Evolutionary conservation across 2,329 filamentous ascomycete species (phyloP).

Genomic region (Emmonsia crescens): DNA sequence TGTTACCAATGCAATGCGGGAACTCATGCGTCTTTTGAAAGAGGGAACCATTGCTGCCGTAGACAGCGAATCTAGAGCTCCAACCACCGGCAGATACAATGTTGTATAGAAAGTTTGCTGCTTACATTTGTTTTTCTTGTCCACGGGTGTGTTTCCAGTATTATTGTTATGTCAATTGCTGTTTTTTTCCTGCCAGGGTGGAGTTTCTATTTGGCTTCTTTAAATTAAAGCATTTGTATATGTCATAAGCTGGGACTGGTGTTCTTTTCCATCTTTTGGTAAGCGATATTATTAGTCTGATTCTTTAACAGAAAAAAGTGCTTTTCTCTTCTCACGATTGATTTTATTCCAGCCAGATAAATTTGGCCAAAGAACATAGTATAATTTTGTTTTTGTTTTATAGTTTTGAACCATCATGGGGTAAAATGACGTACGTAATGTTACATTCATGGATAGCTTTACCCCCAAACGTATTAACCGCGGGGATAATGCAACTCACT

Average conservation of each 20-base stretch:
- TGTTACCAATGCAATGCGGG: constrained; percentile 80
- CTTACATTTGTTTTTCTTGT: not conserved
- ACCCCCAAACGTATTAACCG: too few relatives aligned
- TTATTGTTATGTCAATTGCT: not conserved
- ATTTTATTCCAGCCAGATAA: too few relatives aligned
- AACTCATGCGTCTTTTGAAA: constrained; percentile 75
- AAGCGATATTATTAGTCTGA: not conserved
- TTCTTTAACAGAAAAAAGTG: not conserved
- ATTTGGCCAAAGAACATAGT: too few relatives aligned
- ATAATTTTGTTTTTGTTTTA: too few relatives aligned
- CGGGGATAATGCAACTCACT: too few relatives aligned
- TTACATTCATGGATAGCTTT: too few relatives aligned
- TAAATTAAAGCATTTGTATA: not conserved
- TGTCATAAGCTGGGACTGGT: not conserved
- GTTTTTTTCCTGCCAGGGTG: not conserved
- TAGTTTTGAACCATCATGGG: too few relatives aligned
- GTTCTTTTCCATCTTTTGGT: not conserved
- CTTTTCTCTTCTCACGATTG: not conserved
- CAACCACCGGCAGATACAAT: constrained; percentile 72
- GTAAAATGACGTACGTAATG: too few relatives aligned
- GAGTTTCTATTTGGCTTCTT: not conserved
- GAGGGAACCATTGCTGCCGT: constrained; percentile 85
- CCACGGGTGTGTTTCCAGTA: not conserved
- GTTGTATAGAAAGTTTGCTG: constrained; percentile 48
- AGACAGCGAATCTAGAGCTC: constrained; percentile 71